Conservation (phyloP, 2,329 filamentous ascomycete genomes). For the Ophiocordyceps robertsii region DNA sequence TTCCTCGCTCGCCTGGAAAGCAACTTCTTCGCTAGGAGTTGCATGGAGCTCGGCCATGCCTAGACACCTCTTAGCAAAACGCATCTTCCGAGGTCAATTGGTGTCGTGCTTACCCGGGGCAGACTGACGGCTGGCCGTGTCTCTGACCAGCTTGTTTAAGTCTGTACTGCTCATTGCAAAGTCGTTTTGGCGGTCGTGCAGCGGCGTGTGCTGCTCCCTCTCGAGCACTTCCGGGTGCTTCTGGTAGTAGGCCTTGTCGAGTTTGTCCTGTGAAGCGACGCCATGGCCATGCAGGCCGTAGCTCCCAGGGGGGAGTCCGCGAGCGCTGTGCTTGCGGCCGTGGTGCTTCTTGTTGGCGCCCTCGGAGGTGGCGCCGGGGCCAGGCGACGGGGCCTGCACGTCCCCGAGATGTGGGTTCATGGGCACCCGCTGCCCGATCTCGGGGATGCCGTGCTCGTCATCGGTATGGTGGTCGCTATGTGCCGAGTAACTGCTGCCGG, state of each 20-base stretch:
- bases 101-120: constrained; percentile 17
- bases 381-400: constrained; percentile 86
- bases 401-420: constrained; percentile 90
- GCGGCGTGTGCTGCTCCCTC: constrained; percentile 52
- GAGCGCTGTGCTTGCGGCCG: constrained; percentile 58
- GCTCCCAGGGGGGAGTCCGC: constrained; percentile 65
- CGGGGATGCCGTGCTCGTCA: constrained; percentile 79
- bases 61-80: constrained; percentile 21
- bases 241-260: constrained; percentile 84
- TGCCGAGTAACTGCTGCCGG: constrained; percentile 42
- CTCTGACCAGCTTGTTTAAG: constrained; percentile 76
- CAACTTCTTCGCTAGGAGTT: constrained; percentile 83
- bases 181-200: constrained; percentile 47
- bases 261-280: constrained; percentile 58
- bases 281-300: constrained; percentile 90
- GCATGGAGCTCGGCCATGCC: constrained; percentile 50
- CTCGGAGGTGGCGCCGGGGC: constrained; percentile 38
- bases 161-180: constrained; percentile 84
- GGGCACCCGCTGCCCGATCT: constrained; percentile 84
- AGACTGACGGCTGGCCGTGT: constrained; percentile 44
- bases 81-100: not conserved
- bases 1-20: constrained; percentile 76
- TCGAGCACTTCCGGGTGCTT: constrained; percentile 75
- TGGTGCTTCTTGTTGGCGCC: constrained; percentile 41
- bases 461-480: constrained; percentile 42